phyloP scores from a whole-genome alignment of 305 asterid species.

The Plantago coronopus region DNA sequence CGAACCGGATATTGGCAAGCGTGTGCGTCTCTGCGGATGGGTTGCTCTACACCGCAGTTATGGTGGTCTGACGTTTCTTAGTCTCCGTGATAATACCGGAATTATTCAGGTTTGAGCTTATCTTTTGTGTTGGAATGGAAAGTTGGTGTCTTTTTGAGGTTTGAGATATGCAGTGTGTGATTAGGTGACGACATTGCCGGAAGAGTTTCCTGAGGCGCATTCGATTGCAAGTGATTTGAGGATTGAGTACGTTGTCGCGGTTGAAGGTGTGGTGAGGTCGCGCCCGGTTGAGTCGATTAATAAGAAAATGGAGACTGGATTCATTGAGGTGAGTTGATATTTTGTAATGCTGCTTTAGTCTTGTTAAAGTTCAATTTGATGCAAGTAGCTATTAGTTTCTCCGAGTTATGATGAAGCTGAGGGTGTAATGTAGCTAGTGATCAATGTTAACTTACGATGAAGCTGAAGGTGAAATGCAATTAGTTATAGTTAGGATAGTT shows the following conservation, averaged over 20 bases:
- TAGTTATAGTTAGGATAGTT: neutral
- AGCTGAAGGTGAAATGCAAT: slow-evolving; percentile 8
- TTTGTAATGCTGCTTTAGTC: neutral
- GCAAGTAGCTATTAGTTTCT: no score
- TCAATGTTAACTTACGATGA: no score
- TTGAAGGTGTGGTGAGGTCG: slow-evolving; percentile 79
- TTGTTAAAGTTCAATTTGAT: neutral
- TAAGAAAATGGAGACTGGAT: slow-evolving; percentile 85
- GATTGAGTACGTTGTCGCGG: slow-evolving; percentile 81
- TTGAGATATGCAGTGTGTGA: slow-evolving; percentile 1
- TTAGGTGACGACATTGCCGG: slow-evolving; percentile 90
- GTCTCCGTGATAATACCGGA: slow-evolving; percentile 89
- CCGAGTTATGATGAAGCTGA: slow-evolving; percentile 14
- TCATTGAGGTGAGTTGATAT: slow-evolving; percentile 52
- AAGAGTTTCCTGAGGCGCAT: slow-evolving; percentile 90
- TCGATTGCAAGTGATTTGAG: slow-evolving; percentile 68
- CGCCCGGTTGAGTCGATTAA: slow-evolving; percentile 80
- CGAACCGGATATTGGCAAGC: slow-evolving; percentile 62
- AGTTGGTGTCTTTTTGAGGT: neutral
- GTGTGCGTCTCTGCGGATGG: slow-evolving; percentile 95
- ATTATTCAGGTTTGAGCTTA: slow-evolving; percentile 58
- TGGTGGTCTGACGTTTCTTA: slow-evolving; percentile 81
- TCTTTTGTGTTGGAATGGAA: neutral
- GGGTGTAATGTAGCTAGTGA: neutral
- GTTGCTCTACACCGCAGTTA: slow-evolving; percentile 93